phyloP scores from a whole-genome alignment of 2,329 filamentous ascomycete genomes.

The Celoporthe dispersa region DNA sequence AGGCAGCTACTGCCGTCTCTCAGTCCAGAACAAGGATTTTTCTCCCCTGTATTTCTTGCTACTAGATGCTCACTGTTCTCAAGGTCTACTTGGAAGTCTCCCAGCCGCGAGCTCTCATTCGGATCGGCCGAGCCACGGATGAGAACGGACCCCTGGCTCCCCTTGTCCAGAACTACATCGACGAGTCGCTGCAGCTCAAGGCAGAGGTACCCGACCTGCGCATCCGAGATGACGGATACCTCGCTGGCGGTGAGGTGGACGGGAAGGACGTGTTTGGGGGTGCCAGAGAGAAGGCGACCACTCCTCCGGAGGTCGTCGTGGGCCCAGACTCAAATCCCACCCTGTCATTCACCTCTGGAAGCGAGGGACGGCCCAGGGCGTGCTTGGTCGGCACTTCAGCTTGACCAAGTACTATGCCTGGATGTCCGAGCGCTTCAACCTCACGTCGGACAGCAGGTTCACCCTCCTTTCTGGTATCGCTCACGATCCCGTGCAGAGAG shows the following conservation, averaged over 20 bases:
- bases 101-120: conserved; percentile 69
- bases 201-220: conserved; percentile 75
- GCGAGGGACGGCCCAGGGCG: conserved; percentile 55
- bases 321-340: conserved; percentile 86
- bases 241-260: conserved; percentile 70
- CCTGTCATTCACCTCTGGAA: conserved; percentile 74
- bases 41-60: background rate
- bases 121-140: conserved; percentile 71
- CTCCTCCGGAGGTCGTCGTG: conserved; percentile 73
- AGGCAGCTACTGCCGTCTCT: background rate
- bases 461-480: conserved; percentile 86
- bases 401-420: conserved; percentile 87
- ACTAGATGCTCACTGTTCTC: background rate
- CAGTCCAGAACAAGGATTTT: background rate
- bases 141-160: conserved; percentile 63
- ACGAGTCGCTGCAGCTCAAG: conserved; percentile 72
- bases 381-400: conserved; percentile 84
- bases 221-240: conserved; percentile 70
- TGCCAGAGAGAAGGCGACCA: conserved; percentile 53
- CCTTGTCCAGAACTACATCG: conserved; percentile 66
- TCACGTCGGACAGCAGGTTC: conserved; percentile 56
- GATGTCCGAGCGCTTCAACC: conserved; percentile 84
- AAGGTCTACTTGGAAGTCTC: conserved; percentile 72
- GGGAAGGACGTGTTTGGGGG: conserved; percentile 62
- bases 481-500: conserved; percentile 63